Evolutionary conservation across 805 yeast genomes (phyloP), one percentile per base, ranked within the genome.

Genomic region (Lipomyces anomalus): DNA sequence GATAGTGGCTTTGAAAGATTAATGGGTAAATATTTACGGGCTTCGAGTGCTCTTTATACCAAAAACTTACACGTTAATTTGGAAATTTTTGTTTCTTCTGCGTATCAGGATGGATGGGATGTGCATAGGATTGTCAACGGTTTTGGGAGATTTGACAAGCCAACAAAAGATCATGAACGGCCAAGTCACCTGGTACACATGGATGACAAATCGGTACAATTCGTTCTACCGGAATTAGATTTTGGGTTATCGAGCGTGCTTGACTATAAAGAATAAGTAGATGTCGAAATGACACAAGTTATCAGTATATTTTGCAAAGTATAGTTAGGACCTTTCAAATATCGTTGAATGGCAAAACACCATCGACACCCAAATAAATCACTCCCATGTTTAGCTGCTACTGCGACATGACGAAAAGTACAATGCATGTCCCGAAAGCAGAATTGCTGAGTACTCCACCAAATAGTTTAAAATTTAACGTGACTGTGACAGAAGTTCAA

Each of bases 71-170:
- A 33, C 11, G 4, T 21, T 6, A 37, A 24, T 18, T 41, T 48
- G 4, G 50, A 46, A 16, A 32, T 24, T 6, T 22, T 48, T 9
- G 35, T 48, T 6, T 30, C 49, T 3, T 17, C 24, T 9, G 46
- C 46, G 3, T 13, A n/a, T 28, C 13, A 9, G n/a, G 53, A 48
- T 22, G 50, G 46, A 26, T 48, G 53, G 53, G 48, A 48, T 24
- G 35, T 43, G 22, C 36, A 20, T 6, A 26, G 29, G 9, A 48
- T 48, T 48, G 30, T 13, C 11, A 9, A 26, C 30, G 30, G 30
- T 9, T 13, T 26, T 9, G 11, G 30, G 30, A 9, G 30, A 13
- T 9, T 26, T 9, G 30, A 26, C 30, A 9, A 9, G 30, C 30
- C 30, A 13, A 9, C 11, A 9, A 26, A 26, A 13, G 30, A 13